phyloP scores from a whole-genome alignment of 2,329 filamentous ascomycete species.

The Colletotrichum spinosum region DNA sequence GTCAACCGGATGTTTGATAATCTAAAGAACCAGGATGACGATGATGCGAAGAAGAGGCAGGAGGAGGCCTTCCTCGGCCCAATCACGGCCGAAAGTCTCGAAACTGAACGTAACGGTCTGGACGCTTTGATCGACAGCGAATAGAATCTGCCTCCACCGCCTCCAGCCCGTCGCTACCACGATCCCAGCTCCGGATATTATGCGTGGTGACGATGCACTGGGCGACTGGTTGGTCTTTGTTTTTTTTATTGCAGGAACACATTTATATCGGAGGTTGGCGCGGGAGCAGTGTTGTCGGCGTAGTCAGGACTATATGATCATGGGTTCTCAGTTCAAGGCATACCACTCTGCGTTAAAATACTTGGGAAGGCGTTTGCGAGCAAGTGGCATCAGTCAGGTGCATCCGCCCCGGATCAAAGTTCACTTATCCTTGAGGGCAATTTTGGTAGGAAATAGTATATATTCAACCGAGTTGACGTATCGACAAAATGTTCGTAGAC shows the following conservation, averaged over 20 bases:
- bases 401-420: too few species aligned
- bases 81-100: slow-evolving; percentile 56
- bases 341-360: slow-evolving; percentile 35
- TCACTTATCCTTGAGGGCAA: too few species aligned
- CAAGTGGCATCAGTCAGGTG: slow-evolving; percentile 9
- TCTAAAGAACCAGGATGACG: slow-evolving; percentile 65
- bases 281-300: neutral
- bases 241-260: neutral
- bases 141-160: slow-evolving; percentile 40
- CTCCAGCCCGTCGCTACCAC: neutral
- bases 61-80: slow-evolving; percentile 46
- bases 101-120: slow-evolving; percentile 59
- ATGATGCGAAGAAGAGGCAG: slow-evolving; percentile 58
- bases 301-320: slow-evolving; percentile 24
- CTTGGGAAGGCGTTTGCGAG: slow-evolving; percentile 26
- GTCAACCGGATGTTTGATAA: slow-evolving; percentile 69
- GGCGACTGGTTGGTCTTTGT: neutral
- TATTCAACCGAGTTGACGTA: too few species aligned
- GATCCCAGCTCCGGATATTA: neutral
- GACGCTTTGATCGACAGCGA: slow-evolving; percentile 59
- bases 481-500: too few species aligned
- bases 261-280: slow-evolving; percentile 9
- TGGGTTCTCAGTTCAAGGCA: slow-evolving; percentile 18
- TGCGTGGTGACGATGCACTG: slow-evolving; percentile 3
- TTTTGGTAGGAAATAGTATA: too few species aligned